A percentile compares a stretch with the other conserved stretches of the same genome.
Conservation (phyloP, 2,329 filamentous ascomycete genomes). For the Aphanoascus verrucosus region DNA sequence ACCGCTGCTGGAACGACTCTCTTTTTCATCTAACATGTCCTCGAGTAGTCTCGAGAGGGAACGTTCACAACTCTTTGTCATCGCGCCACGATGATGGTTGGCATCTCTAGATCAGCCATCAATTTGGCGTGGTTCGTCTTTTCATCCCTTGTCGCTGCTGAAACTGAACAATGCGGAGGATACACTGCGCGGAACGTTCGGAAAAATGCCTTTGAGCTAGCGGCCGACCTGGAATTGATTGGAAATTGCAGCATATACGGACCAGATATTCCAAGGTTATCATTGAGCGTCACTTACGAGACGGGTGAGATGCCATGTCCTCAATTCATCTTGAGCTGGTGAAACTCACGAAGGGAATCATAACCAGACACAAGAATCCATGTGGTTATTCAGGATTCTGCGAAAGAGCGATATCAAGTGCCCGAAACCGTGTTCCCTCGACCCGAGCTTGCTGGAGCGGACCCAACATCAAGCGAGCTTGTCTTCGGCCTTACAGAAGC, state of each 20-base stretch:
- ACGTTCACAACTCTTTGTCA: too few species aligned
- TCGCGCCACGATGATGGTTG: too few species aligned
- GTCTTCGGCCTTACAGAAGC: conserved; percentile 29
- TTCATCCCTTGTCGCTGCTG: background rate
- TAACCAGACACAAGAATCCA: background rate
- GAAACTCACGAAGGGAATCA: background rate
- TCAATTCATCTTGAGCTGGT: too few species aligned
- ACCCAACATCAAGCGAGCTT: background rate
- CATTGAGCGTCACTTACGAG: background rate
- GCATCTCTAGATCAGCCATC: too few species aligned
- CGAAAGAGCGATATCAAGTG: background rate
- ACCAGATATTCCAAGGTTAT: background rate
- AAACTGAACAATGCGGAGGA: background rate
- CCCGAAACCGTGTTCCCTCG: background rate
- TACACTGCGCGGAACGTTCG: background rate
- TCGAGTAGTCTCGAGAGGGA: too few species aligned
- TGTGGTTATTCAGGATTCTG: background rate
- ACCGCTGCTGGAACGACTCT: too few species aligned
- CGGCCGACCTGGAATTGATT: background rate
- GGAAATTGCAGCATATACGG: background rate
- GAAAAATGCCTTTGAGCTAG: background rate
- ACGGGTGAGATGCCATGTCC: background rate
- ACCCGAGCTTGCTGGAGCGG: background rate
- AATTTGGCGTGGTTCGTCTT: background rate
- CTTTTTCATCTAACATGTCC: too few species aligned